Base-by-base conservation (phyloP, 441 rosid species). In the Dalechampia spathulata region DNA sequence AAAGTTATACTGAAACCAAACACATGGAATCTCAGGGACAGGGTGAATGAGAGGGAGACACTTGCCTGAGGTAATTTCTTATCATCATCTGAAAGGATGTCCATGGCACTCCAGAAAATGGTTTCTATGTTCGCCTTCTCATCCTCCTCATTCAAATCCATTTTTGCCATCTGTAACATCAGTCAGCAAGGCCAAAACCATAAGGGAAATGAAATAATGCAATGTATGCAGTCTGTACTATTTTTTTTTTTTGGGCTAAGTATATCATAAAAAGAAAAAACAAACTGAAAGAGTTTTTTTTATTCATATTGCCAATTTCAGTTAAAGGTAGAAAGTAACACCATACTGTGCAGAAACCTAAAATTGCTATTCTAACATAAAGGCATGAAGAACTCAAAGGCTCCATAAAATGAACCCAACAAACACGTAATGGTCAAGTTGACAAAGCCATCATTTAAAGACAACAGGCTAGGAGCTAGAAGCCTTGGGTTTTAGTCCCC, bases 61-160 rank as follows among this genome's bases (percentile, higher is more conserved):
- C 88, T 85, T 80, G 74, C 99, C 99, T 93, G 99, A 49, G 99
- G 99, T 64, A 93, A 87, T 79, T 93, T 90, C 73, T 87, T 93
- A 75, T 93, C 99, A 69, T 93, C 99, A 61, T 87, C 87, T 25
- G 99, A 93, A 61, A 93, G 97, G 85, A 83, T 85, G 77, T 83
- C 97, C 77, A 93, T 87, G 60, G 99, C 99, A 76, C 90, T 87
- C 80, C 93, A 87, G 64, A 87, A 93, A 58, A 90, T 87, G 21
- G 75, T 79, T 73, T 93, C 99, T 52, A 70, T 87, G 59, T 76
- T 77, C 40, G 52, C 86, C 79, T 93, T 93, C 79, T 93, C 99
- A 49, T 87, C 85, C 51, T 93, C 99, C 17, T 72, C 83, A 63
- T 81, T 93, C 51, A 93, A 72, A 78, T 85, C 99, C 99, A 93